Base-by-base conservation (phyloP, 345 rosid genomes). In the Populus euphratica region DNA sequence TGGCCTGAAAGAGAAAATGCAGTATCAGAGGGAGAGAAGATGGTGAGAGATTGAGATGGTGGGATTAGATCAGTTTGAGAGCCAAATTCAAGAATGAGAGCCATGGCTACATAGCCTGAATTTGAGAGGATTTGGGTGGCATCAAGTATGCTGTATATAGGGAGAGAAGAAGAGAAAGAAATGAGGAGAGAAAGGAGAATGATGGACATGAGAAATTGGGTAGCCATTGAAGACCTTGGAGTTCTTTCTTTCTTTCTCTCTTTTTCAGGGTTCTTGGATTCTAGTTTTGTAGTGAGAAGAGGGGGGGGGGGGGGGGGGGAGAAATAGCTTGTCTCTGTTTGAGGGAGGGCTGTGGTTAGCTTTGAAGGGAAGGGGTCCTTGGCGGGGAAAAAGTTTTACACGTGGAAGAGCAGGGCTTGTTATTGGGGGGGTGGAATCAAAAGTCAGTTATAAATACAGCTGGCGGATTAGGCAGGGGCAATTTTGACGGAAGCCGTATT, bases 1-100 rank as follows among this genome's bases (percentile, higher is more conserved):
- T 86, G 89, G 65, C 86, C 86, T 0, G 70, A 79, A 4, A 68
- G 35, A 16, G 83, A 29, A 50, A 86, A 86, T 4, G 70, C 73
- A 11, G 81, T 17, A n/a, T 86, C 89, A 1, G 78, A 20, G 2
- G 89, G 85, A 62, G 82, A 25, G 74, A 86, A 86, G 43, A 86
- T 79, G 70, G 89, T 86, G 68, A 86, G 86, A 31, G 73, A 78
- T 1, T 39, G 61, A 31, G 81, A 50, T 5, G 14, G 69, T 8
- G 63, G 39, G 9, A 36, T 67, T 35, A 38, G 20, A 49, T 49
- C 54, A 49, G 54, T 41, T 50, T 68, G 70, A 54, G 75, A 61
- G 54, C 67, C 84, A 72, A 76, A 78, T 54, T 84, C 76, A 18
- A 84, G 84, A 21, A 78, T 83, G 11, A 86, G 86, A 13, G 86